Evolutionary conservation across 345 rosid genomes (phyloP).

Genomic region (Lepidium africanum): DNA sequence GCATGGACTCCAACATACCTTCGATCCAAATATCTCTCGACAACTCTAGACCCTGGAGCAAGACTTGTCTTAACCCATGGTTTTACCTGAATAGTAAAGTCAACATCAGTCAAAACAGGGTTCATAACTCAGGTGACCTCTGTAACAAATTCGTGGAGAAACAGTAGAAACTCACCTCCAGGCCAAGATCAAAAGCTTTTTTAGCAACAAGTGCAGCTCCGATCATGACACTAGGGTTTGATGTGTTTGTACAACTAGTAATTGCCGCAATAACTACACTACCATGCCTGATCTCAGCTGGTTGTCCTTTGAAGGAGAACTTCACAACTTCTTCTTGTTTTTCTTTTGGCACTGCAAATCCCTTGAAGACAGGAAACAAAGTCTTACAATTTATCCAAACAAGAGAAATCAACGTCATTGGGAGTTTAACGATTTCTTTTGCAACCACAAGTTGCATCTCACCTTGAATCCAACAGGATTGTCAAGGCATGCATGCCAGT

Average conservation of each 20-base stretch:
- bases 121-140: background rate
- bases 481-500: conserved; percentile 84
- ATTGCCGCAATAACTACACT: conserved; percentile 79
- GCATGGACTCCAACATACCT: conserved; percentile 36
- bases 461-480: conserved; percentile 79
- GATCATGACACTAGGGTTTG: conserved; percentile 81
- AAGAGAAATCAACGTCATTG: background rate
- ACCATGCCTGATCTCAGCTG: conserved; percentile 69
- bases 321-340: conserved; percentile 47
- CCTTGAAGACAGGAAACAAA: conserved; percentile 35
- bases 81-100: conserved; percentile 46
- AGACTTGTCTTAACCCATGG: conserved; percentile 91
- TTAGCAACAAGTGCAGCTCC: conserved; percentile 77
- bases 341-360: conserved; percentile 65
- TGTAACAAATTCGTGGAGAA: background rate
- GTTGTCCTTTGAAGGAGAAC: conserved; percentile 51
- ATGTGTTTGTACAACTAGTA: conserved; percentile 76
- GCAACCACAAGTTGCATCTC: conserved; percentile 10
- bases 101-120: background rate
- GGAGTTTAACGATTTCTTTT: background rate
- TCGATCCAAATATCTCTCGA: conserved; percentile 53
- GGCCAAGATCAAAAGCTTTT: conserved; percentile 65
- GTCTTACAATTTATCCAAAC: background rate
- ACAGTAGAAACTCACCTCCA: conserved; percentile 41
- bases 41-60: conserved; percentile 80